Conservation (phyloP, 768 basidiomycete species). For the Leccinellum albellum region DNA sequence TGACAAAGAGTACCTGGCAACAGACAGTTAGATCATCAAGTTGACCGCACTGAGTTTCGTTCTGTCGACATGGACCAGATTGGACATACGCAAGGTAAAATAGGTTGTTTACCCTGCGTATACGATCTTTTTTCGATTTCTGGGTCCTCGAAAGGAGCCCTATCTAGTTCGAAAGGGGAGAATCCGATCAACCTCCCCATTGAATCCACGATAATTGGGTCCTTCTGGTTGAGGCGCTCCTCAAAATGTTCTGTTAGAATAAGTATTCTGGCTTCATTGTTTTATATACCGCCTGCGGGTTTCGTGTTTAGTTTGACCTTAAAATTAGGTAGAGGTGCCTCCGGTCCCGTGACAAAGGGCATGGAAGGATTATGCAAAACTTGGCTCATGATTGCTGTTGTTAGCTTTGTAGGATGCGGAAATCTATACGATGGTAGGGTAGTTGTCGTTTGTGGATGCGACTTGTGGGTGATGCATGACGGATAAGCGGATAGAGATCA, state of each 20-base stretch:
- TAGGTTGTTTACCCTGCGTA: conserved; percentile 38
- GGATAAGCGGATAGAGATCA: not conserved
- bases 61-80: conserved; percentile 47
- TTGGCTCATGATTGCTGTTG: conserved; percentile 43
- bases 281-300: conserved; percentile 48
- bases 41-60: not conserved
- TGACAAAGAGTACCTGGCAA: conserved; percentile 27
- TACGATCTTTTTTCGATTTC: conserved; percentile 48
- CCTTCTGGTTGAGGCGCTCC: conserved; percentile 38
- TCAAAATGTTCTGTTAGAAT: conserved; percentile 30
- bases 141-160: conserved; percentile 54
- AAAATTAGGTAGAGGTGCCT: conserved; percentile 53
- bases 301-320: conserved; percentile 48
- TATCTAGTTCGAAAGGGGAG: conserved; percentile 37
- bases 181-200: conserved; percentile 38
- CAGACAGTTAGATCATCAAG: not conserved
- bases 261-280: conserved; percentile 47
- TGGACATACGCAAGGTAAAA: conserved; percentile 61
- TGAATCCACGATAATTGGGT: conserved; percentile 38
- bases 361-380: conserved; percentile 47
- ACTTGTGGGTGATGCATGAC: no score
- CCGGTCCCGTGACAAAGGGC: conserved; percentile 18
- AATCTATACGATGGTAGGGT: conserved; percentile 6
- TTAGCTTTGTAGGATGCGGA: conserved; percentile 44
- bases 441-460: no score